Percentiles rank a stretch among this genome's conserved stretches.
These are phyloP conservation scores for Gryganskiella cystojenkinii DNA, from an alignment of 192 early-diverging fungal genomes.

Conservation along the genomic window DNA sequence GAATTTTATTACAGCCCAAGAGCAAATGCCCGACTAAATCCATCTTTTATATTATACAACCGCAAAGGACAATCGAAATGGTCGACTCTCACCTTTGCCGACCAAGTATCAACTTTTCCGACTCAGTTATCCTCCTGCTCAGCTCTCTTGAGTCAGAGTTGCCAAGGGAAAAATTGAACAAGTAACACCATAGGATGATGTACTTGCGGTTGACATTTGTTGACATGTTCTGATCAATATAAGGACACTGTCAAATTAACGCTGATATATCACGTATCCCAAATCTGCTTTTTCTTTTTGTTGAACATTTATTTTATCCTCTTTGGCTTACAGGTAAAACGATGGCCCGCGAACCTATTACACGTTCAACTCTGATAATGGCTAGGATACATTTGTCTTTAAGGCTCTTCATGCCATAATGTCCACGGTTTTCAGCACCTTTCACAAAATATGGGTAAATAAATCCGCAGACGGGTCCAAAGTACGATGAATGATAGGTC, in stretches of 20 bases:
- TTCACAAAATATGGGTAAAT: constrained; percentile 11
- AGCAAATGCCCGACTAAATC: no score
- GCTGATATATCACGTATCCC: no score
- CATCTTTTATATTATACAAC: no score
- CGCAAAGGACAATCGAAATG: neutral
- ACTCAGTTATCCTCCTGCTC: neutral
- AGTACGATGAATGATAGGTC: no score
- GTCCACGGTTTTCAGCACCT: constrained; percentile 1
- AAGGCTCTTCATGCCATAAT: constrained; percentile 1
- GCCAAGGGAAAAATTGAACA: neutral
- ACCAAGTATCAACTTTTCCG: constrained; percentile 7
- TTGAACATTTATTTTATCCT: no score
- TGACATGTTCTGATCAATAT: constrained; percentile 9
- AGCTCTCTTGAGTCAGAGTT: constrained; percentile 7
- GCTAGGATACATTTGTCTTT: constrained; percentile 6
- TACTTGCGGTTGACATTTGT: constrained; percentile 1
- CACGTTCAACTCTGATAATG: neutral
- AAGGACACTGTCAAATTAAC: no score
- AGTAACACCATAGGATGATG: neutral
- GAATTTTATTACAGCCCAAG: no score
- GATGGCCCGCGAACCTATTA: constrained; percentile 3
- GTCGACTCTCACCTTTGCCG: neutral
- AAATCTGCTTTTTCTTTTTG: neutral
- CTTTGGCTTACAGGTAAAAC: constrained; percentile 3
- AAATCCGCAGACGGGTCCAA: no score